phyloP scores from a whole-genome alignment of 257 asterid genomes.

The Solanum chiquidenum region DNA sequence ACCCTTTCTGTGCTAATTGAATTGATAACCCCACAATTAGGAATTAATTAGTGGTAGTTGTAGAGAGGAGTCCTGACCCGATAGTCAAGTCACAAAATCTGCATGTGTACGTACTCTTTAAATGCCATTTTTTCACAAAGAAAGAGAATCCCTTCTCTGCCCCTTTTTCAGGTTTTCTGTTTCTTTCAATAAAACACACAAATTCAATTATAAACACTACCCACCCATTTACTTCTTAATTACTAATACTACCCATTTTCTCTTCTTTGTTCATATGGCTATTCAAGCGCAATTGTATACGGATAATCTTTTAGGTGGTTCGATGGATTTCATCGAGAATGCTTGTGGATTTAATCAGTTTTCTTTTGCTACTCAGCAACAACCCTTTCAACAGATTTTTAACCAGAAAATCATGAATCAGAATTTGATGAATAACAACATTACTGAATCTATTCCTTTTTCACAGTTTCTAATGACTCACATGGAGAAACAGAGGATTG shows the following conservation, averaged over 20 bases:
- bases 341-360: conserved; percentile 22
- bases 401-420: conserved; percentile 6
- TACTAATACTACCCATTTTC: no score
- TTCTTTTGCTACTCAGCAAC: conserved; percentile 2
- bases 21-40: not conserved
- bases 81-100: conserved; percentile 53
- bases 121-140: conserved; percentile 14
- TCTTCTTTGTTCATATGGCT: conserved; percentile 27
- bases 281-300: conserved; percentile 46
- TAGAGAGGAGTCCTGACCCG: not conserved
- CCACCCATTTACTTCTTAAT: not conserved
- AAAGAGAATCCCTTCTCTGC: conserved; percentile 2
- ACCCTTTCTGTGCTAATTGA: not conserved
- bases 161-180: conserved; percentile 19
- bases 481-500: conserved; percentile 33
- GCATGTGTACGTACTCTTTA: conserved; percentile 41
- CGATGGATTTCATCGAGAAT: conserved; percentile 38
- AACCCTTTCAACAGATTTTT: conserved; percentile 1
- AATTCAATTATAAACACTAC: not conserved
- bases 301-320: conserved; percentile 24
- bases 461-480: conserved; percentile 18
- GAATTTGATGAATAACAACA: not conserved
- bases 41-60: not conserved
- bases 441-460: conserved; percentile 4
- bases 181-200: conserved; percentile 8